Evolutionary conservation across 805 yeast genomes (phyloP).

Genomic region (Candida boidinii): DNA sequence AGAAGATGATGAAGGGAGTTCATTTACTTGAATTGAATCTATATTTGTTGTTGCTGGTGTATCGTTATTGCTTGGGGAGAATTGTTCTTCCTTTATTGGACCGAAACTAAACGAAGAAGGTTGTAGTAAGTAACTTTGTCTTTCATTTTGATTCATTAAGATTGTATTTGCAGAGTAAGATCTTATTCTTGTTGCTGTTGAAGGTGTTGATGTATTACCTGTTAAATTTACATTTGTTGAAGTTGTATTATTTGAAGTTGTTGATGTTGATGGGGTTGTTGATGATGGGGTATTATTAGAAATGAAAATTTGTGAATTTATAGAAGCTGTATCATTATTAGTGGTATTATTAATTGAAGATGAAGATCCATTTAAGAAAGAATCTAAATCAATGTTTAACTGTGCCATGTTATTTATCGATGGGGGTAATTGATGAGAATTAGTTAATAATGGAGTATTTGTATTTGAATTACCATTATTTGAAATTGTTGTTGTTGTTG

Average conservation of each 20-base stretch:
- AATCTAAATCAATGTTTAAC: conserved; percentile 17
- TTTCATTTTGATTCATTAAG: conserved; percentile 19
- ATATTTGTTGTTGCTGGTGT: no score
- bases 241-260: no score
- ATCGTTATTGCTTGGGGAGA: no score
- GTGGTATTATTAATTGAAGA: no score
- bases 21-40: no score
- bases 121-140: no score
- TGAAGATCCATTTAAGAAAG: conserved; percentile 5
- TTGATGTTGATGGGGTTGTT: conserved; percentile 11
- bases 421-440: conserved; percentile 2
- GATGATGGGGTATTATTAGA: no score
- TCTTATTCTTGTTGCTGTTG: conserved; percentile 28
- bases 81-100: conserved; percentile 17
- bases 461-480: background rate
- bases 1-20: no score
- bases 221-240: no score
- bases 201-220: conserved; percentile 8
- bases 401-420: conserved; percentile 10
- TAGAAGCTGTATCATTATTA: no score
- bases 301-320: no score
- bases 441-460: conserved; percentile 4
- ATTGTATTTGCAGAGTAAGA: conserved; percentile 40
- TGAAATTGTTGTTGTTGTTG: conserved; percentile 5
- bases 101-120: conserved; percentile 14